phyloP scores from a whole-genome alignment of 352 stramenopile genomes.

The Phytophthora idaei region DNA sequence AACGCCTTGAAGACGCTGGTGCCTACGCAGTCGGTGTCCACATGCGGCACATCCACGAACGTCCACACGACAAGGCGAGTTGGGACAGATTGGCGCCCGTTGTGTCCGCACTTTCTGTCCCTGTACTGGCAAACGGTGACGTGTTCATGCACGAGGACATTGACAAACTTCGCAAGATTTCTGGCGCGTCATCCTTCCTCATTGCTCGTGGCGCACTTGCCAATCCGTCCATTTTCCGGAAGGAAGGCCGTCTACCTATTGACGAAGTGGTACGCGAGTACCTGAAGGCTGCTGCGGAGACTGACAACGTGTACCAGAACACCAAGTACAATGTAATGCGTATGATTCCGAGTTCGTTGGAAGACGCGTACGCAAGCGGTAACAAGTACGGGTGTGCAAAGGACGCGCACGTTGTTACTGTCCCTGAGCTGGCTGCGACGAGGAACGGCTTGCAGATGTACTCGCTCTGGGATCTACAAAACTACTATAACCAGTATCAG shows the following conservation, averaged over 20 bases:
- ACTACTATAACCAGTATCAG: conserved; percentile 64
- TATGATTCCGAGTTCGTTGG: conserved; percentile 77
- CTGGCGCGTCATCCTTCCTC: conserved; percentile 77
- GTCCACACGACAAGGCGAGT: conserved; percentile 67
- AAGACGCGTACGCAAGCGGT: conserved; percentile 39
- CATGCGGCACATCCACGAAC: conserved; percentile 67
- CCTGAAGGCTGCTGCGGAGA: conserved; percentile 74
- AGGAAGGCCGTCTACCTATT: conserved; percentile 64
- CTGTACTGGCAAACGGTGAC: conserved; percentile 90
- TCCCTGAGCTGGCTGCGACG: conserved; percentile 62
- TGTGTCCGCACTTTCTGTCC: conserved; percentile 74
- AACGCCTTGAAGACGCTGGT: conserved; percentile 65
- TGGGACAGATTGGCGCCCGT: conserved; percentile 75
- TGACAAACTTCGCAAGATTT: conserved; percentile 58
- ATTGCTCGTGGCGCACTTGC: conserved; percentile 80
- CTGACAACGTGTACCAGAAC: conserved; percentile 90
- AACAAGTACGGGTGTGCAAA: conserved; percentile 37
- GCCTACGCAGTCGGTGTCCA: conserved; percentile 77
- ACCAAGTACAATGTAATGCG: conserved; percentile 91
- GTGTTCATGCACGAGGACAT: conserved; percentile 83
- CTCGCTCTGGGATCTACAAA: conserved; percentile 65
- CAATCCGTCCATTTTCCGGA: conserved; percentile 86
- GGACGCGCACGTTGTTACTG: conserved; percentile 43
- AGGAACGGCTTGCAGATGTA: conserved; percentile 79
- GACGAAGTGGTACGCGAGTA: conserved; percentile 74